Evolutionary conservation across 2,329 filamentous ascomycete species (phyloP), one percentile per base, ranked within the genome.

Genomic region (Stagonosporopsis cucurbitacearum): DNA sequence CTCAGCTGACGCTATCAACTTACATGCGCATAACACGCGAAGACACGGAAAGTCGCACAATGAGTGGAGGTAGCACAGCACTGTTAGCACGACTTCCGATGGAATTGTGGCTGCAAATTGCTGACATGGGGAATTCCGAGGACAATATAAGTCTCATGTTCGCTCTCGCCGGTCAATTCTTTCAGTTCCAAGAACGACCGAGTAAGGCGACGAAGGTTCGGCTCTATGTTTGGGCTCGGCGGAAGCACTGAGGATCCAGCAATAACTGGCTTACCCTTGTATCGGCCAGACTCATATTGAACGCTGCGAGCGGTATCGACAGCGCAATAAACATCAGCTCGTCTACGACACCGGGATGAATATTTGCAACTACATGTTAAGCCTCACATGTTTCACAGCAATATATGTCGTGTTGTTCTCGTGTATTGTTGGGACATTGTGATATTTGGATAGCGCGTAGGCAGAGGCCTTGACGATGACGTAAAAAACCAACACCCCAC

Each of bases 41-140:
- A 50, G 45, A 39, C 25, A 43, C 35, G 6, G 15, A 25, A 33
- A 17, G 30, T 19, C 28, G 25, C 23, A n/a, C 15, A 15, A 17
- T 25, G 2, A 32, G 12, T 22, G 36, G 8, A 50, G 51, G 11
- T 41, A 50, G 15, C 32, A 39, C 42, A 36, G 15, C 44, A 15
- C 48, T 59, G 4, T 41, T 60, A 8, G 47, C 50, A 13, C 51
- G 49, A 1, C 63, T 79, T 45, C 79, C 79, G 3, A 61, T 73
- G 2, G 79, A 81, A 66, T 65, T 81, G 40, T 75, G 72, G 55
- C 54, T 75, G 36, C 63, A 77, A 28, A 75, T 80, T 11, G 73
- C 79, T 49, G 58, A 65, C 4, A 64, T 75, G 30, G 62, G 78
- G 19, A 68, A 69, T 35, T 76, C 74, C 1, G 54, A 67, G 8